Evolutionary conservation across 805 yeast species (phyloP).

Genomic region (Hanseniaspora thailandica): DNA sequence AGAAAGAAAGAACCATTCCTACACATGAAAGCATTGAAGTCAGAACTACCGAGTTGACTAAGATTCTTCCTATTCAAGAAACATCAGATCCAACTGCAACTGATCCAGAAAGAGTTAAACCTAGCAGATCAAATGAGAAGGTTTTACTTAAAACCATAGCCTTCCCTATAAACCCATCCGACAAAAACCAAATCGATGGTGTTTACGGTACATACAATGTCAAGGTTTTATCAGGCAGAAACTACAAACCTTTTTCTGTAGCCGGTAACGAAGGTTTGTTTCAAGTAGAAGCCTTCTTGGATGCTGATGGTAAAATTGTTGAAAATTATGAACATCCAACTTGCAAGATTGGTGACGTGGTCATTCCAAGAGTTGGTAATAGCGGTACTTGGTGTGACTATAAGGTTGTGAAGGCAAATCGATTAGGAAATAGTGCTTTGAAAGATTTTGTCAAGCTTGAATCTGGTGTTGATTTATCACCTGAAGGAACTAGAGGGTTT

Average conservation of each 20-base stretch:
- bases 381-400: constrained; percentile 88
- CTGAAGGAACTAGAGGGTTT: constrained; percentile 43
- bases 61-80: neutral
- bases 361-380: constrained; percentile 61
- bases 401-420: constrained; percentile 26
- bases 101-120: neutral
- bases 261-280: constrained; percentile 93
- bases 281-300: constrained; percentile 37
- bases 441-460: neutral
- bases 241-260: constrained; percentile 59
- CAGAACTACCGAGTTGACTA: neutral
- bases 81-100: neutral
- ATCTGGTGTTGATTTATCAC: constrained; percentile 38
- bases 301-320: constrained; percentile 21
- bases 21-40: neutral
- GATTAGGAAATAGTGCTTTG: neutral
- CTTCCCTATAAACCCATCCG: constrained; percentile 83
- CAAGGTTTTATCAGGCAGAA: constrained; percentile 39
- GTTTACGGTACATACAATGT: constrained; percentile 72
- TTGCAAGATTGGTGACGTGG: constrained; percentile 71
- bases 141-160: constrained; percentile 60
- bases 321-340: constrained; percentile 41
- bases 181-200: constrained; percentile 73
- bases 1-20: neutral
- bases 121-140: neutral